Conservation (phyloP, 2,329 filamentous ascomycete genomes). For the Sclerotinia nivalis region DNA sequence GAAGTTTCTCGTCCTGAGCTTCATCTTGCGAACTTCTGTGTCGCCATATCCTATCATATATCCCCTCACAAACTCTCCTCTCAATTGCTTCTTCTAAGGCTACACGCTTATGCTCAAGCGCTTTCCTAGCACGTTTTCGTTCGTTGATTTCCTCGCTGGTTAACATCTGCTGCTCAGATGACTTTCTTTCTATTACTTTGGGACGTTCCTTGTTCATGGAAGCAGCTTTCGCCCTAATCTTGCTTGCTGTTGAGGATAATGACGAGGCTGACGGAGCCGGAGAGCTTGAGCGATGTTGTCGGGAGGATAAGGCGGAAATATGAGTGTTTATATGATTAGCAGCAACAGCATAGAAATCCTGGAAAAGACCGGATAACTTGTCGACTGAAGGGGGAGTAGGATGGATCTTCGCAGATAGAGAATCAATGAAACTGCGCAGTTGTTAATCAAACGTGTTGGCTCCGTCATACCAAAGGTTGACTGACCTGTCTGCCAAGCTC, state of each 20-base stretch:
- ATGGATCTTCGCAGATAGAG: constrained; percentile 82
- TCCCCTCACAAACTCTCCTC: constrained; percentile 76
- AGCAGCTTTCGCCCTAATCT: constrained; percentile 57
- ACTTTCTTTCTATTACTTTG: constrained; percentile 44
- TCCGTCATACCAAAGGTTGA: background rate
- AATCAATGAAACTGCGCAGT: constrained; percentile 76
- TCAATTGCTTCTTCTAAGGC: constrained; percentile 91
- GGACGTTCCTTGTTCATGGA: constrained; percentile 56
- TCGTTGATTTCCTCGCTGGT: constrained; percentile 82
- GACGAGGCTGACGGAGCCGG: constrained; percentile 56
- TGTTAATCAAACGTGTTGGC: background rate
- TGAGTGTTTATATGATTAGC: constrained; percentile 84
- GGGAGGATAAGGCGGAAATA: constrained; percentile 74
- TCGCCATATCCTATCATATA: constrained; percentile 86
- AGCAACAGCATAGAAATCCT: constrained; percentile 86
- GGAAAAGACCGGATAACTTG: constrained; percentile 80
- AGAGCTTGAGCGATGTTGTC: constrained; percentile 68
- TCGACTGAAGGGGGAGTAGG: constrained; percentile 81
- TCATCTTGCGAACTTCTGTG: constrained; percentile 92
- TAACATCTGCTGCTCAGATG: constrained; percentile 78
- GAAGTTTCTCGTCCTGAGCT: constrained; percentile 88
- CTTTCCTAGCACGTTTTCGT: constrained; percentile 73
- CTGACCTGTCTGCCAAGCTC: constrained; percentile 81
- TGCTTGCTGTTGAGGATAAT: constrained; percentile 56
- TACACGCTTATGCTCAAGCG: constrained; percentile 74